These are phyloP conservation scores for Calonectria honghensis DNA, from an alignment of 2,329 filamentous ascomycete species.

Conservation along the genomic window DNA sequence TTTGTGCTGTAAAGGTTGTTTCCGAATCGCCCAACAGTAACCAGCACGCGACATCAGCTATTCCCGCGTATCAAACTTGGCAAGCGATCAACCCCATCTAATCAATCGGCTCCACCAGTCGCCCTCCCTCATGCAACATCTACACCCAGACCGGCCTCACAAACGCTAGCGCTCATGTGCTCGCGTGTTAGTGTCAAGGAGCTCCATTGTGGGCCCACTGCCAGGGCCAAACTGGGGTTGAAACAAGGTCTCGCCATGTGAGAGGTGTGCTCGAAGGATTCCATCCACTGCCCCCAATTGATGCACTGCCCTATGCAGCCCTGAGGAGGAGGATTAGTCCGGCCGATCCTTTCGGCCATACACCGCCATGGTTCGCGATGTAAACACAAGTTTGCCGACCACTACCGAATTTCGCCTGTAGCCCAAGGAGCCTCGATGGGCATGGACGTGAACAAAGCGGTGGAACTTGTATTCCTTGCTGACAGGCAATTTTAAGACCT, in stretches of 20 bases:
- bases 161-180: neutral
- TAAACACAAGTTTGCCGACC: neutral
- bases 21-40: neutral
- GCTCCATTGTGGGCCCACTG: neutral
- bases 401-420: neutral
- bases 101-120: conserved; percentile 7
- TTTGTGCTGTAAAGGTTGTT: neutral
- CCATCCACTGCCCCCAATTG: neutral
- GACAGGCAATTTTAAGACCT: neutral
- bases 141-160: neutral
- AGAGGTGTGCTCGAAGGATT: conserved; percentile 22
- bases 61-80: neutral
- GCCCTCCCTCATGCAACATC: conserved; percentile 1
- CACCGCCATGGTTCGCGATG: conserved; percentile 16
- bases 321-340: neutral
- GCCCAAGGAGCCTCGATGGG: neutral
- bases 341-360: neutral
- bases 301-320: conserved; percentile 19
- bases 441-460: neutral
- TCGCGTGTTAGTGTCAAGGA: neutral
- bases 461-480: conserved; percentile 1
- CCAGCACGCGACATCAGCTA: neutral
- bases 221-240: conserved; percentile 1
- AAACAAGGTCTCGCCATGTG: neutral
- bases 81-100: neutral